Conservation (phyloP, 768 basidiomycete species). For the Psilocybe tampanensis region DNA sequence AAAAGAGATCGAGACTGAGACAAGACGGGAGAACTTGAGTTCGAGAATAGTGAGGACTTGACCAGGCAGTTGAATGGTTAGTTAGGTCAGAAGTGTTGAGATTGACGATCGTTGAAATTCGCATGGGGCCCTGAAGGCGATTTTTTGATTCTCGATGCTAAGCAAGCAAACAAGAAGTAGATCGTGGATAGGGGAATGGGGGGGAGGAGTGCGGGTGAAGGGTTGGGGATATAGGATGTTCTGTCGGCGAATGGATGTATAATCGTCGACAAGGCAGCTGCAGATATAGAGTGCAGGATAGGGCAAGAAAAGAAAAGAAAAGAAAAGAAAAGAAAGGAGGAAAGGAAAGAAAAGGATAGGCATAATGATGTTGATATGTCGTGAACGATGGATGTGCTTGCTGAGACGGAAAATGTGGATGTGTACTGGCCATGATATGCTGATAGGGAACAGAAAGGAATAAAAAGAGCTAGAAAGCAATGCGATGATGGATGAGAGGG, state of each 20-base stretch:
- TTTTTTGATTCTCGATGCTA: slow-evolving; percentile 1
- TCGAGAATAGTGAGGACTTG: slow-evolving; percentile 2
- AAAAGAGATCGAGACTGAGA: neutral
- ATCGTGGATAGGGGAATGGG: slow-evolving; percentile 1
- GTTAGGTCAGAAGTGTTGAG: slow-evolving; percentile 3
- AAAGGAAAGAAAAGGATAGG: neutral
- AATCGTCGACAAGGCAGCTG: slow-evolving; percentile 5
- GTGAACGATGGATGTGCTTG: slow-evolving; percentile 7
- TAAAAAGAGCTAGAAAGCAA: slow-evolving; percentile 21
- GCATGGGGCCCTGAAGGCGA: neutral
- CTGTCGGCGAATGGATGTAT: slow-evolving; percentile 5
- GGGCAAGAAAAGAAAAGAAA: neutral
- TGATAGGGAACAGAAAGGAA: slow-evolving; percentile 9
- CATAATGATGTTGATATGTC: slow-evolving; percentile 7
- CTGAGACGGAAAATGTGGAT: neutral
- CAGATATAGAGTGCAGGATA: slow-evolving; percentile 5
- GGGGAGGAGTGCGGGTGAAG: neutral
- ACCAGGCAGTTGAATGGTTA: slow-evolving; percentile 21
- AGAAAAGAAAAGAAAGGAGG: neutral
- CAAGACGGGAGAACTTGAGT: neutral
- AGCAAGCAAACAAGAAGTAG: neutral
- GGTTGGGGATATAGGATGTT: neutral
- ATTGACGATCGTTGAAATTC: neutral
- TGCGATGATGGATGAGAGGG: slow-evolving; percentile 18
- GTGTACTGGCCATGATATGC: slow-evolving; percentile 3